phyloP scores from a whole-genome alignment of 208 protist genomes.

The Lotmaria passim region DNA sequence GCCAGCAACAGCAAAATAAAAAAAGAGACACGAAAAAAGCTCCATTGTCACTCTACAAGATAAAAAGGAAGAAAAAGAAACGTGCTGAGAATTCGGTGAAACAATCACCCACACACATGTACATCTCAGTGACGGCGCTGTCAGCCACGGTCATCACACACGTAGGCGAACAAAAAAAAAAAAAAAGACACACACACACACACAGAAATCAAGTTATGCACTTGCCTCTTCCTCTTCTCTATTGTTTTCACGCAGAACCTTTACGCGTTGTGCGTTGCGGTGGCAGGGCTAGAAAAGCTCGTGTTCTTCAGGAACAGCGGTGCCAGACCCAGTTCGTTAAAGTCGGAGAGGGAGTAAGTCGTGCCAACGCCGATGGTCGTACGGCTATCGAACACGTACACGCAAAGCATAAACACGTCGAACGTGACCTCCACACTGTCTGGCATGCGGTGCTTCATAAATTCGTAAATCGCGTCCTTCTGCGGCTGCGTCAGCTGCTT shows the following conservation, averaged over 20 bases:
- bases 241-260: too few species aligned
- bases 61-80: conserved; percentile 22
- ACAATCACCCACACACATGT: background rate
- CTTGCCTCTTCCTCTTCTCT: too few species aligned
- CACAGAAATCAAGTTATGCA: background rate
- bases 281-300: conserved; percentile 56
- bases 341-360: conserved; percentile 34
- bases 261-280: conserved; percentile 15
- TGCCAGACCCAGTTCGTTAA: conserved; percentile 51
- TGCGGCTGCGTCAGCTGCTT: conserved; percentile 80
- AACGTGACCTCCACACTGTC: conserved; percentile 56
- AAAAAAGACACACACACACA: background rate
- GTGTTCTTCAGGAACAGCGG: conserved; percentile 59
- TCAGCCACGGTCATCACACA: background rate
- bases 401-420: conserved; percentile 67
- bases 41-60: background rate
- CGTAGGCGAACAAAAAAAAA: background rate
- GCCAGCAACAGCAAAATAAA: background rate
- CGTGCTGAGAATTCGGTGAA: background rate
- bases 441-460: conserved; percentile 52
- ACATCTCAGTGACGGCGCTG: background rate
- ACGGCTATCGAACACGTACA: conserved; percentile 74
- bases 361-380: conserved; percentile 19
- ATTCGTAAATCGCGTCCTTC: conserved; percentile 80
- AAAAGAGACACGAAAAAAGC: background rate